Base-by-base conservation (phyloP, 768 basidiomycete species). In the Tricholoma saponaceum region DNA sequence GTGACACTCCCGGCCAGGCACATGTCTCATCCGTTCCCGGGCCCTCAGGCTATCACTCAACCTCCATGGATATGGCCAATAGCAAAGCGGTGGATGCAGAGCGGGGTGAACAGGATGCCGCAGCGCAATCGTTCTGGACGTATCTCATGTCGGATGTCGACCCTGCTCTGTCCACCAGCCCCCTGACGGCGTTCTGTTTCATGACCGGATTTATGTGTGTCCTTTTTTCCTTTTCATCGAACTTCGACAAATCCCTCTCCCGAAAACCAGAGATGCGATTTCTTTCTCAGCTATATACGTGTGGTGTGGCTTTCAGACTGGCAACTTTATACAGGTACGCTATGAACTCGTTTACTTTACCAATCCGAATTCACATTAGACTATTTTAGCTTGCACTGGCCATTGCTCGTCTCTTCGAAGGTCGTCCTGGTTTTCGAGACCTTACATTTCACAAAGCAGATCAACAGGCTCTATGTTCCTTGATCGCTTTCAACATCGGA, bases 241-340 rank as follows among this genome's bases (percentile, higher is more conserved):
- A 7, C 16, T 26, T 55, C 22, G 26, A 51, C 37, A 25, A 52
- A 16, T 43, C 43, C 28, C 47, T 55, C 10, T 37, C 18, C 37
- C 18, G n/a, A 30, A 22, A 20, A 41, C 30, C 60, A 91, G 89
- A 13, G 86, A 89, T 64, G 81, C 82, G 1, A 76, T 92, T 26
- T 84, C 83, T 3, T 92, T 92, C 74, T 83, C 88, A 44, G 87
- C 91, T 2, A 75, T 90, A 49, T 92, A 85, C 69, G 83, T 92
- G 12, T 93, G 91, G 89, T 89, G 86, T 69, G 90, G 86, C 13
- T 92, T 92, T 70, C 90, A 92, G 70, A 92, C 90, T 0, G 90
- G 88, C 52, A 90, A 90, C 67, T 83, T 83, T 61, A 78, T 83
- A 9, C 86, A 88, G 75, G 85, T 86, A 63, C 56, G 72, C 63